Percentiles rank a stretch among this genome's conserved stretches.
Evolutionary conservation across 345 rosid species (phyloP).

Genomic region (Aethionema arabicum): DNA sequence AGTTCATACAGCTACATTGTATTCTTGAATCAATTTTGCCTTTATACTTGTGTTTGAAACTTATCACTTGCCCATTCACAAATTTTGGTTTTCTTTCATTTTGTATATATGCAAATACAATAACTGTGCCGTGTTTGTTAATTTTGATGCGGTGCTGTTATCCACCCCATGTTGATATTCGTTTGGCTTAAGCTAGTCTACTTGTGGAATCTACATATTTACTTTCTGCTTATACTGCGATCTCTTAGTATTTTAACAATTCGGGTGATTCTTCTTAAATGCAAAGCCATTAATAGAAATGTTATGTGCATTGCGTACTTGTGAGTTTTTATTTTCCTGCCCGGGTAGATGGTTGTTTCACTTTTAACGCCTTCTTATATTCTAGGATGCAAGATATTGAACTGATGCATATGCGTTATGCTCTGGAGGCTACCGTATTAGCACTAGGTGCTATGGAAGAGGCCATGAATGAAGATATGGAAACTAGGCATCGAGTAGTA

Average conservation of each 20-base stretch:
- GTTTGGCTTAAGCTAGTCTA: no score
- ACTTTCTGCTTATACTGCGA: no score
- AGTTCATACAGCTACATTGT: constrained; percentile 16
- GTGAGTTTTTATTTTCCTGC: neutral
- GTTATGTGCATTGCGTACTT: constrained; percentile 19
- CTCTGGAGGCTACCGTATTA: constrained; percentile 78
- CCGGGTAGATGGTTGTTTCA: neutral
- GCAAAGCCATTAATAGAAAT: neutral
- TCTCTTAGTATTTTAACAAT: no score
- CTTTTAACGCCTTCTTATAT: constrained; percentile 24
- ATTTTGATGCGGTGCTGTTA: no score
- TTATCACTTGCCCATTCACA: constrained; percentile 6
- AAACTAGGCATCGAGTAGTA: constrained; percentile 50
- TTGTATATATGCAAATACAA: neutral
- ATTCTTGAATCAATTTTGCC: constrained; percentile 5
- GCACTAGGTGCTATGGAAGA: constrained; percentile 71
- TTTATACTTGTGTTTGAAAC: constrained; percentile 11
- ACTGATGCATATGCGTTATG: constrained; percentile 95
- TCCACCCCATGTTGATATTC: no score
- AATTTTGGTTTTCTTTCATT: neutral
- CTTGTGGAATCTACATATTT: no score
- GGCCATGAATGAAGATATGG: constrained; percentile 49
- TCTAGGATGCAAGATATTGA: constrained; percentile 91
- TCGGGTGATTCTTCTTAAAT: no score
- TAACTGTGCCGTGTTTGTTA: neutral